Evolutionary conservation across 2,329 filamentous ascomycete species (phyloP), one percentile per base, ranked within the genome.

Genomic region (Cladosporium cucumerinum): DNA sequence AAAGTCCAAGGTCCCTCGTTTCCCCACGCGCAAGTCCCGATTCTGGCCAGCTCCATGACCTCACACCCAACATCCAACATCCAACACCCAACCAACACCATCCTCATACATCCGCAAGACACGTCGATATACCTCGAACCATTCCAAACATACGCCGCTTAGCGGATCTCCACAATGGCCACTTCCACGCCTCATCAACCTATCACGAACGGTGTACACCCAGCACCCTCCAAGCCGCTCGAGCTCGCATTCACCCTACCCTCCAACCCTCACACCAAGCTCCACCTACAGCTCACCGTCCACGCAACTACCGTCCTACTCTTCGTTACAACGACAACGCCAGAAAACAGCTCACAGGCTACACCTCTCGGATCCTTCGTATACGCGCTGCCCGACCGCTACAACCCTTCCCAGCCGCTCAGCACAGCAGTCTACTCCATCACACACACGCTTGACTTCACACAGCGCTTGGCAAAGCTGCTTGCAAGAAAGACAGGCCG

Each of bases 381-480:
- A 54, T 98, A 97, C 75, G 91, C 93, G 2, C 86, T 99, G 76
- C 94, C 95, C 18, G 90, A 97, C 79, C 74, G 72, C 68, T 74
- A 76, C 57, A 78, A 78, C 58, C 75, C 79, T 68, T 67, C 85
- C 68, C 84, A 91, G 76, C 84, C 91, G 69, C 78, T 96, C 69
- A 89, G 88, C 65, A 97, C 94, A 1, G 85, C 90, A 1, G 84
- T 99, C 43, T 96, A 91, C 77, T 86, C 86, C 0, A 86, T 89
- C 32, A 87, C 92, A 72, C 82, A 86, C 5, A 94, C 90, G 10
- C 78, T 96, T 55, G 95, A 98, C 76, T 96, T 97, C 75, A 89
- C 94, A 1, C 91, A 88, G 1, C 87, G 95, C 6, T 79, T 97
- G 66, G 92, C 95, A 1, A 95, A 91, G 76, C 84, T 97, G 2